Evolutionary conservation across 257 asterid species (phyloP).

Genomic region (Solanum pinnatisectum): DNA sequence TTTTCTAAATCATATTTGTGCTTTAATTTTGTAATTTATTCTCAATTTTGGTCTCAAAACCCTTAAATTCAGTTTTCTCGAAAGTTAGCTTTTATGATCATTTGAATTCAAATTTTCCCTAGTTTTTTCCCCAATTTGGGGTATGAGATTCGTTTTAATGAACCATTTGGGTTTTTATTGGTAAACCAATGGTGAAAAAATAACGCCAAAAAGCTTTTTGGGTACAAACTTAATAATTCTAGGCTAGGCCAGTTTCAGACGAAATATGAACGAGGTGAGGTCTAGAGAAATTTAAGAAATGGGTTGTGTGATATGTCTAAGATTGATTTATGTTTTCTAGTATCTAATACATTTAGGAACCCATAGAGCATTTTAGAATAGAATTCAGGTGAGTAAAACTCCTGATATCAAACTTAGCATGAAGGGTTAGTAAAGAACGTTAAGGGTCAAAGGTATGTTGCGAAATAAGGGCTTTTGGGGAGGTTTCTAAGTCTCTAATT

Average conservation of each 20-base stretch:
- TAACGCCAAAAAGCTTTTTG: neutral
- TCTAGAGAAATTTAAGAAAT: too few species aligned
- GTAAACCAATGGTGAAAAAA: neutral
- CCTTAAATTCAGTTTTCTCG: too few species aligned
- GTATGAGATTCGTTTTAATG: too few species aligned
- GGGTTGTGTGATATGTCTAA: neutral
- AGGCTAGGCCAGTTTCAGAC: neutral
- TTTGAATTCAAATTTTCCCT: too few species aligned
- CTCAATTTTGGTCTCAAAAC: too few species aligned
- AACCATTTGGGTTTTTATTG: too few species aligned
- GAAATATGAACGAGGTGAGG: neutral
- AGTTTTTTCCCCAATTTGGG: too few species aligned
- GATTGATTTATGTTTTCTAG: too few species aligned
- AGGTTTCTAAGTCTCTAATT: neutral
- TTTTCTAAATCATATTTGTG: too few species aligned
- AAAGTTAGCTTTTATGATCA: too few species aligned
- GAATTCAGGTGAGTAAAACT: neutral
- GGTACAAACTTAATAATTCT: neutral
- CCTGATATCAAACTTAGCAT: neutral
- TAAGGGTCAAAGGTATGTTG: neutral
- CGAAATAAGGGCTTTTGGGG: neutral
- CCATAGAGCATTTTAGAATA: neutral
- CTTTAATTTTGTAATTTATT: too few species aligned
- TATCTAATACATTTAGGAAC: too few species aligned
- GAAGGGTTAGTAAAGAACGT: neutral